A percentile compares a stretch with the other conserved stretches of the same genome.
These are phyloP conservation scores for Capronia coronata DNA, from an alignment of 2,329 filamentous ascomycete species.

Conservation along the genomic window DNA sequence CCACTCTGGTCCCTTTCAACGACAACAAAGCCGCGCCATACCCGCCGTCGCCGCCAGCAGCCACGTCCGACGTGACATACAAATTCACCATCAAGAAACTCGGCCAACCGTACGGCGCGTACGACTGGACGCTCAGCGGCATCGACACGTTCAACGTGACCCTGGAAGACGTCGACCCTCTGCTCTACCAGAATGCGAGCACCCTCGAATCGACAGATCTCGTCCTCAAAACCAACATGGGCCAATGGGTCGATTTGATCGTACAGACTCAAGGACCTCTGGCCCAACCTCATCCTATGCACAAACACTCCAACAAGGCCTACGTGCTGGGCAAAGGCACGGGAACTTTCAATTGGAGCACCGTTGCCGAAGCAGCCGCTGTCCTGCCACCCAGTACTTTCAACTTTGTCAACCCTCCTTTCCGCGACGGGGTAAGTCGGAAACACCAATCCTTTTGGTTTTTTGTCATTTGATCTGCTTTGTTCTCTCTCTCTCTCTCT, in stretches of 20 bases:
- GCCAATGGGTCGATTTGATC: constrained; percentile 52
- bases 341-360: constrained; percentile 48
- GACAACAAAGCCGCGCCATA: constrained; percentile 43
- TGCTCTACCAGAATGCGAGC: constrained; percentile 42
- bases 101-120: constrained; percentile 36
- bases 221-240: constrained; percentile 45
- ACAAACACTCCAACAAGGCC: constrained; percentile 59
- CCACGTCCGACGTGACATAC: constrained; percentile 43
- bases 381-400: constrained; percentile 43
- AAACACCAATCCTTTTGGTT: neutral
- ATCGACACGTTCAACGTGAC: constrained; percentile 36
- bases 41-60: constrained; percentile 42
- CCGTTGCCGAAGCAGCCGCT: constrained; percentile 49
- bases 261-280: constrained; percentile 40
- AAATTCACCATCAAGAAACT: constrained; percentile 33
- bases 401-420: constrained; percentile 52
- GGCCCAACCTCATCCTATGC: constrained; percentile 56
- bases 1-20: constrained; percentile 41
- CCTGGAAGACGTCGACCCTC: constrained; percentile 38
- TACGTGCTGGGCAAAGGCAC: constrained; percentile 50
- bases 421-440: constrained; percentile 42
- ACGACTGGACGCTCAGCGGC: constrained; percentile 50
- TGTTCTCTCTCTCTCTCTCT: too few species aligned
- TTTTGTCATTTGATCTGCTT: neutral
- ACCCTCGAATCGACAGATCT: constrained; percentile 39